Evolutionary conservation across 768 basidiomycete genomes (phyloP).

Genomic region (Termitomyces sp.): DNA sequence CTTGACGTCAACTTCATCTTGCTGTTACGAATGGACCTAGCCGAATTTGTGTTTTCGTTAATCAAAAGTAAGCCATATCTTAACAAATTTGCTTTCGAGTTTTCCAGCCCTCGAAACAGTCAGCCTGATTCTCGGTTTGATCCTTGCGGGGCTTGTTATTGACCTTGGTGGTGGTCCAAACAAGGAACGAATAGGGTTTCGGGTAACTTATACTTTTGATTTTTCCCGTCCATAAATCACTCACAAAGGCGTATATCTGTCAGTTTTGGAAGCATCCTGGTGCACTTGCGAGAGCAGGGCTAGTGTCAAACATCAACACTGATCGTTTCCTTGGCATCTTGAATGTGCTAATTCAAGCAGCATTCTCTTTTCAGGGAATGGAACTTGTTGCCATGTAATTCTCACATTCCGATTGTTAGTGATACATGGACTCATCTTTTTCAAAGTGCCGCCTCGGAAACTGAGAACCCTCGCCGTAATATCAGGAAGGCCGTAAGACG

Average conservation of each 20-base stretch:
- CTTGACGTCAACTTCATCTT: not conserved
- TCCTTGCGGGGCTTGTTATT: slow-evolving; percentile 60
- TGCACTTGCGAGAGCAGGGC: slow-evolving; percentile 36
- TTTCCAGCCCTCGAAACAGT: slow-evolving; percentile 28
- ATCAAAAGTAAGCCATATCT: slow-evolving; percentile 48
- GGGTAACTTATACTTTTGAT: slow-evolving; percentile 31
- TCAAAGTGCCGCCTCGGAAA: slow-evolving; percentile 67
- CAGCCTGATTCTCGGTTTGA: slow-evolving; percentile 52
- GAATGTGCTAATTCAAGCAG: slow-evolving; percentile 43
- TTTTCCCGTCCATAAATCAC: not conserved
- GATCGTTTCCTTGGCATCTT: slow-evolving; percentile 43
- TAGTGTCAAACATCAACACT: slow-evolving; percentile 36
- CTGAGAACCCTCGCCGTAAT: slow-evolving; percentile 71
- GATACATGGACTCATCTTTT: slow-evolving; percentile 1
- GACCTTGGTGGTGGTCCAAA: slow-evolving; percentile 76
- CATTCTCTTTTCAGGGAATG: slow-evolving; percentile 77
- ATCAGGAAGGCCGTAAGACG: slow-evolving; percentile 71
- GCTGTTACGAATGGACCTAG: slow-evolving; percentile 20
- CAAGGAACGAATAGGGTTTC: slow-evolving; percentile 63
- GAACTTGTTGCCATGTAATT: slow-evolving; percentile 64
- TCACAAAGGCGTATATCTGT: not conserved
- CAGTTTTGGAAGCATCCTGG: slow-evolving; percentile 76
- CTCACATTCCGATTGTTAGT: not conserved
- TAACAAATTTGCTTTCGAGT: not conserved
- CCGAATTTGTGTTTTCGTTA: slow-evolving; percentile 62